Base-by-base conservation (phyloP, 192 early-diverging fungal species). In the Oehlia diaphana region DNA sequence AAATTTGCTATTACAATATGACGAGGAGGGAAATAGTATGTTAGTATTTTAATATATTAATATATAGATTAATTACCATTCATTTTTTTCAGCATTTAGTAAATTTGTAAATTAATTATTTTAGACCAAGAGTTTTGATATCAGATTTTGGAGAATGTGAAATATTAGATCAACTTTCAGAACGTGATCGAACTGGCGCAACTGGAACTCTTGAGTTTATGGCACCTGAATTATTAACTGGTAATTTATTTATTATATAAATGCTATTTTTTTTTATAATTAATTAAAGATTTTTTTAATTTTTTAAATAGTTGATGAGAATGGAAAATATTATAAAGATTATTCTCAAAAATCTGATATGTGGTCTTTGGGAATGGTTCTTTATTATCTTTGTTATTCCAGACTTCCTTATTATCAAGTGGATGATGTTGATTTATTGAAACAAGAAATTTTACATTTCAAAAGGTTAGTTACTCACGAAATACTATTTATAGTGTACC, bases 111-210 rank as follows among this genome's bases (percentile, higher is more conserved):
- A 86, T 47, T 86, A 85, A 68, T 86, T 86, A 72, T 81, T 63
- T 2, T 35, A 90, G 88, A 26, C 96, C 97, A 2, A 87, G 93
- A 16, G 87, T 99, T 7, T 83, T 99, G 75, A 92, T 99, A 63
- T 96, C 96, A 0, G 97, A 99, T 86, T 99, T 99, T 90, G 97
- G 97, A 78, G 97, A 99, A 80, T 99, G 97, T 86, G 97, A 97
- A 83, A 87, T 96, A 23, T 73, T 95, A 44, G 91, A 91, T 39
- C 92, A 93, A 16, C 50, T 86, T 3, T 83, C 90, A 49, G 88
- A 90, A 67, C 87, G 92, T 14, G 87, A 92, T n/a, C 91, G 97
- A 37, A 98, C 96, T 3, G 97, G 97, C 10, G 96, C 96, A 2
- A 99, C 97, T 0, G 96, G 96, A 10, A 97, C 96, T 0, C 80